Conservation (phyloP, 2,329 filamentous ascomycete genomes). For the Verticillium isaacii region DNA sequence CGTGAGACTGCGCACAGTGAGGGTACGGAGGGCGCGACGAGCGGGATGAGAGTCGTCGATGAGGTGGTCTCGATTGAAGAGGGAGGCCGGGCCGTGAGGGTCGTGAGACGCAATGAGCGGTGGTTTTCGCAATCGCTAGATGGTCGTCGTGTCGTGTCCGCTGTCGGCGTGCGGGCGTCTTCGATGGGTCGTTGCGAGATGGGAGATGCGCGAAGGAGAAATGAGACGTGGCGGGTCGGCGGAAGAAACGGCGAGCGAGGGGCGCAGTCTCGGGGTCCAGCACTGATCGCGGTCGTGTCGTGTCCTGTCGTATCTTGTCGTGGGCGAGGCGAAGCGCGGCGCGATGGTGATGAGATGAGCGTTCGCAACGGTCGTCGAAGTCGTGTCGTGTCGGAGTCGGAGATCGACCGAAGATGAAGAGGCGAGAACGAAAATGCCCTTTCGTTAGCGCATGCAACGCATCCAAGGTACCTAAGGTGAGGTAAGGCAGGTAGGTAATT, state of each 20-base stretch:
- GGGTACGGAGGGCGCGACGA: background rate
- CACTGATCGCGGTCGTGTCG: background rate
- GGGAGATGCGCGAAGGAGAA: background rate
- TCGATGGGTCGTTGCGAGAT: background rate
- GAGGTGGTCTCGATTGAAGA: background rate
- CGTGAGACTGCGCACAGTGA: background rate
- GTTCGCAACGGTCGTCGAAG: background rate
- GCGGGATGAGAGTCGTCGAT: background rate
- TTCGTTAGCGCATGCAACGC: background rate
- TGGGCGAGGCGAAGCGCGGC: background rate
- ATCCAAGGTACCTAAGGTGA: background rate
- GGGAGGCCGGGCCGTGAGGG: background rate
- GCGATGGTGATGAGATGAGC: background rate
- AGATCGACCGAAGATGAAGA: background rate
- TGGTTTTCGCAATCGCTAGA: background rate
- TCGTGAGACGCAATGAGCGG: background rate
- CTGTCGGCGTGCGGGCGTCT: background rate
- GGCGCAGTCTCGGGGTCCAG: background rate
- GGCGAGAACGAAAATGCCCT: background rate
- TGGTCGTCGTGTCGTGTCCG: background rate
- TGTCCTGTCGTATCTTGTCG: background rate
- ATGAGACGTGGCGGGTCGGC: background rate
- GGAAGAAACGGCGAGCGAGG: background rate
- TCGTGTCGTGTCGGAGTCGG: background rate
- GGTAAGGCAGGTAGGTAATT: too few species aligned